Conservation (phyloP, 108 stramenopile genomes). For the Aurantiochytrium sp. region DNA sequence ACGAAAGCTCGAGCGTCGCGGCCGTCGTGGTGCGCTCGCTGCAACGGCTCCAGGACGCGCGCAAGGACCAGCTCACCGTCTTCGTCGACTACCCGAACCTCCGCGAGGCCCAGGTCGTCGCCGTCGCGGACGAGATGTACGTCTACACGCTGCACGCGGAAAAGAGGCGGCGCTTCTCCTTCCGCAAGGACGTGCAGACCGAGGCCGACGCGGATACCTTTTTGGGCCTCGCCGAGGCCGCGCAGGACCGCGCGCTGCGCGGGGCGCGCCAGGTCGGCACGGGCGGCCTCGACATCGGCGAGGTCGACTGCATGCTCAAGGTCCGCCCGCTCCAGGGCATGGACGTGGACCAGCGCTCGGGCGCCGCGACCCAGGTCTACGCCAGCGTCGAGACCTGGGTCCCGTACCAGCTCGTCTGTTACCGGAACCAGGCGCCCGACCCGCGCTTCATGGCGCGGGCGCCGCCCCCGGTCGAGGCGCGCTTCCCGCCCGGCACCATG, state of each 20-base stretch:
- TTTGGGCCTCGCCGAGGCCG: not conserved
- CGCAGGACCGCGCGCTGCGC: not conserved
- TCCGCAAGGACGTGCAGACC: not conserved
- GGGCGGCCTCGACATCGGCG: slow-evolving; percentile 75
- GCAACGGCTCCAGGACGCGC: not conserved
- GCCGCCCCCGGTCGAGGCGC: slow-evolving; percentile 59
- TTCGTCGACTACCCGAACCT: not conserved
- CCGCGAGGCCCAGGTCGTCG: slow-evolving; percentile 1
- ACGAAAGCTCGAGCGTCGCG: not conserved
- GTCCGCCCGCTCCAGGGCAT: slow-evolving; percentile 85
- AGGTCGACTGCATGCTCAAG: slow-evolving; percentile 73
- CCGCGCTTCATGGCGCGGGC: slow-evolving; percentile 75
- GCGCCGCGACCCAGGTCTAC: slow-evolving; percentile 79
- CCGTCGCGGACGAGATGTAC: not conserved
- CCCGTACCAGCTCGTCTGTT: slow-evolving; percentile 86
- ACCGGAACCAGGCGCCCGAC: slow-evolving; percentile 82
- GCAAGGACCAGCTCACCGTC: not conserved
- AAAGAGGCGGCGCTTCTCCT: slow-evolving; percentile 32
- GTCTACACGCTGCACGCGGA: not conserved
- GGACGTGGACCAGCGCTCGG: slow-evolving; percentile 75
- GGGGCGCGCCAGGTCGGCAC: slow-evolving; percentile 25
- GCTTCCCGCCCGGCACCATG: slow-evolving; percentile 69
- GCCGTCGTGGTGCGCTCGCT: not conserved
- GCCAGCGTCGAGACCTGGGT: slow-evolving; percentile 79
- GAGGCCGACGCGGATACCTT: not conserved